phyloP scores from a whole-genome alignment of 208 protist genomes.

The Porcisia hertigi region DNA sequence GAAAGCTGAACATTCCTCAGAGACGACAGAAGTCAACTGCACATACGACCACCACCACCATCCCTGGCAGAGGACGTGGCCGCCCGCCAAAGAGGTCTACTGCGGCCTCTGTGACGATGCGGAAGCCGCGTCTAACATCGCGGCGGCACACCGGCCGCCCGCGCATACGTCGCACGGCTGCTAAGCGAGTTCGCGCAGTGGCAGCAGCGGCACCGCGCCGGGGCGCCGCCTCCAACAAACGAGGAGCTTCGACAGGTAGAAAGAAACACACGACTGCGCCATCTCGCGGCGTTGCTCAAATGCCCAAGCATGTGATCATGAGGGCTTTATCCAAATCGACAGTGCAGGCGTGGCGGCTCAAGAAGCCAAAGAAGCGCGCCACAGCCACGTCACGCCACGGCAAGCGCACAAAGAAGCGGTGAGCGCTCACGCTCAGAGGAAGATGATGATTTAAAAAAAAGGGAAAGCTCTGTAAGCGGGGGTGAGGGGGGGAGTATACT shows the following conservation, averaged over 20 bases:
- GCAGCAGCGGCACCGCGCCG: neutral
- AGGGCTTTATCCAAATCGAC: neutral
- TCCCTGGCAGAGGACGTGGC: neutral
- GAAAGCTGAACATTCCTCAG: neutral
- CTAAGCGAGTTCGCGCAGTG: slow-evolving; percentile 2
- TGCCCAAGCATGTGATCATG: neutral
- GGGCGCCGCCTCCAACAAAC: neutral
- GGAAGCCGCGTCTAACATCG: neutral
- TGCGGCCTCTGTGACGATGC: neutral
- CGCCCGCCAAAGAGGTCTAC: neutral
- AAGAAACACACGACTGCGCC: neutral
- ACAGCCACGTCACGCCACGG: neutral
- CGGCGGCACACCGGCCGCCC: neutral
- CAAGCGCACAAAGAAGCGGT: neutral
- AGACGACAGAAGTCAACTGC: neutral
- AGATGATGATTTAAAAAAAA: too few species aligned
- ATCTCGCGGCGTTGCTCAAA: neutral
- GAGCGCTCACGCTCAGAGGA: neutral
- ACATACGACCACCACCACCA: neutral
- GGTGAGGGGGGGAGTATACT: neutral
- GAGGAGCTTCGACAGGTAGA: neutral
- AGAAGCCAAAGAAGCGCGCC: slow-evolving; percentile 3
- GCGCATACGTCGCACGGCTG: slow-evolving; percentile 8
- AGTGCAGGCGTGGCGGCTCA: neutral
- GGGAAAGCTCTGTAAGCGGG: too few species aligned